Conservation (phyloP, 148 eudicot species). For the Polygonum maritimum region DNA sequence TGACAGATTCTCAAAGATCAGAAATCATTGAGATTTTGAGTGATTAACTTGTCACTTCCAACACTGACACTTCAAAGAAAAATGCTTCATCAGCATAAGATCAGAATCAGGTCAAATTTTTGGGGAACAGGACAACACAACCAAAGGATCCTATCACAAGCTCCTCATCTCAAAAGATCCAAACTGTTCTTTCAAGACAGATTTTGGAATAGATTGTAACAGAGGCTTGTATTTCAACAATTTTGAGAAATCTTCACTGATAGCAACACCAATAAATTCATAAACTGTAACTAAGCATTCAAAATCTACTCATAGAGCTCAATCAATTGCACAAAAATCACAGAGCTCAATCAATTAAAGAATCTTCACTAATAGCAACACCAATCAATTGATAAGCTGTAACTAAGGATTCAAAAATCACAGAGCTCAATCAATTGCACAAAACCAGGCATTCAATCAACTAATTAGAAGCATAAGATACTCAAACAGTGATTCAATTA, state of each 20-base stretch:
- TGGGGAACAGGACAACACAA: background rate
- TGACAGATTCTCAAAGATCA: slow-evolving; percentile 10
- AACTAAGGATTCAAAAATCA: too few species aligned
- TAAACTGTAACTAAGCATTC: too few species aligned
- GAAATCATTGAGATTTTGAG: slow-evolving; percentile 6
- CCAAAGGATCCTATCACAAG: background rate
- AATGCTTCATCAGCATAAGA: background rate
- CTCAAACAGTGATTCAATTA: background rate
- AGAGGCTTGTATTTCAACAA: background rate
- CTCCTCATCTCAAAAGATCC: background rate
- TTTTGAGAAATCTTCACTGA: background rate
- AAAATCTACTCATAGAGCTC: too few species aligned
- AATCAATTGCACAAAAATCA: too few species aligned
- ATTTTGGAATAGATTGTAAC: background rate
- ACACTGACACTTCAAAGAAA: background rate
- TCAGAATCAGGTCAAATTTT: background rate
- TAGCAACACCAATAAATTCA: too few species aligned
- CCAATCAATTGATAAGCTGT: too few species aligned
- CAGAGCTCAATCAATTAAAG: too few species aligned
- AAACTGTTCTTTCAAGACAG: background rate
- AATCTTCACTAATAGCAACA: too few species aligned
- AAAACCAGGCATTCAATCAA: background rate
- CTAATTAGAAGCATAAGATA: background rate
- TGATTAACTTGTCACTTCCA: background rate
- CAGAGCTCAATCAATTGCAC: background rate